Evolutionary conservation across 2,329 filamentous ascomycete genomes (phyloP).

Genomic region (Calonectria pseudoturangicola): DNA sequence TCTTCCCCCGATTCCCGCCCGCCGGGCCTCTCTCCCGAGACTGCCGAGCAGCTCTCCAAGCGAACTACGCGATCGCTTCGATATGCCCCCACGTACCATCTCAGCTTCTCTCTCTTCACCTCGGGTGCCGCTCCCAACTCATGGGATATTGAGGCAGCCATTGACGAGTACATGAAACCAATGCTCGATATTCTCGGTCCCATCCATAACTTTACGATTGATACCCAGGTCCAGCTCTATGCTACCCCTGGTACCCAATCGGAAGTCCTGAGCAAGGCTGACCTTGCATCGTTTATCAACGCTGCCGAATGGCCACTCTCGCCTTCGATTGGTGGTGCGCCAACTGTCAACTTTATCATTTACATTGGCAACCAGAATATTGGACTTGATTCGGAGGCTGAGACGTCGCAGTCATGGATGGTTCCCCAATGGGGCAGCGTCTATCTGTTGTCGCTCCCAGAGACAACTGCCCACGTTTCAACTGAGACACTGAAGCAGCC

Average conservation of each 20-base stretch:
- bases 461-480: constrained; percentile 71
- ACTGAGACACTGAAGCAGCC: constrained; percentile 83
- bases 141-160: constrained; percentile 92
- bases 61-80: constrained; percentile 91
- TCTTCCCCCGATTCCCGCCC: constrained; percentile 66
- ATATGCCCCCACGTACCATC: constrained; percentile 94
- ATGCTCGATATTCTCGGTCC: constrained; percentile 85
- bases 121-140: constrained; percentile 85
- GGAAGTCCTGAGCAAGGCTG: constrained; percentile 84
- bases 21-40: constrained; percentile 69
- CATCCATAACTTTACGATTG: constrained; percentile 96
- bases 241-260: constrained; percentile 80
- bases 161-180: constrained; percentile 87
- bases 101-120: constrained; percentile 96
- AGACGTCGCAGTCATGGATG: constrained; percentile 83
- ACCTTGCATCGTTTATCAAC: constrained; percentile 96
- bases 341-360: constrained; percentile 96
- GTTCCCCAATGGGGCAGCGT: constrained; percentile 95
- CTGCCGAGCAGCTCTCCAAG: constrained; percentile 75
- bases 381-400: constrained; percentile 64
- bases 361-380: constrained; percentile 90
- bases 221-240: constrained; percentile 96
- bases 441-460: constrained; percentile 72
- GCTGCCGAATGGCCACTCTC: constrained; percentile 98
- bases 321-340: constrained; percentile 93